Percentiles rank a stretch among this genome's conserved stretches.
Evolutionary conservation across 352 stramenopile genomes (phyloP).

Genomic region (Phytopythium oedochilum): DNA sequence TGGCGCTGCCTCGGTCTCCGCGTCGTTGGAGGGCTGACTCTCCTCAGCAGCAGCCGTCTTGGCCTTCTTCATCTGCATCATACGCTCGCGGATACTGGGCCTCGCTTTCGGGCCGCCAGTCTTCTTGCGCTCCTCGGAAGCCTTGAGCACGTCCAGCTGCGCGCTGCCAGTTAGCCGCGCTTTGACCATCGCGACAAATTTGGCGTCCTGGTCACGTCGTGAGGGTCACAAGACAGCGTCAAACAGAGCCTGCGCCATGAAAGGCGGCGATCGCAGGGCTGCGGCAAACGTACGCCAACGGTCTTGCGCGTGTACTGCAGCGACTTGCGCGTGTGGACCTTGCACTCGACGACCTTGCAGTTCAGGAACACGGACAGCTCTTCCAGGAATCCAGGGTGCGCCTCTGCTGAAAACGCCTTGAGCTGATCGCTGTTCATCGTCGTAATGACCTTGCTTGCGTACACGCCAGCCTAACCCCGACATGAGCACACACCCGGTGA

Average conservation of each 20-base stretch:
- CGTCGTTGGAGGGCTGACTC: constrained; percentile 21
- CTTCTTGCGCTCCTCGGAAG: constrained; percentile 41
- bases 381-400: constrained; percentile 38
- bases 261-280: too few relatives aligned
- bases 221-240: not conserved
- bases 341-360: constrained; percentile 73
- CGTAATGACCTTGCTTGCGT: constrained; percentile 46
- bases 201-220: constrained; percentile 24
- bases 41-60: constrained; percentile 23
- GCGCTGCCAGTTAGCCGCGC: constrained; percentile 42
- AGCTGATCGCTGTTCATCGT: constrained; percentile 35
- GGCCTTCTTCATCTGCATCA: constrained; percentile 47
- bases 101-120: constrained; percentile 10
- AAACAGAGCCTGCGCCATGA: too few relatives aligned
- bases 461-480: constrained; percentile 45
- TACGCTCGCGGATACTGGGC: constrained; percentile 44
- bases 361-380: constrained; percentile 55
- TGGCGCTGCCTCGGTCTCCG: constrained; percentile 18
- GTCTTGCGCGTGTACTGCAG: constrained; percentile 43
- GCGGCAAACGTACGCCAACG: constrained; percentile 33
- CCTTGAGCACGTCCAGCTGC: constrained; percentile 61
- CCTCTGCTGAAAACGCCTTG: constrained; percentile 35
- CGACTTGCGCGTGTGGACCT: constrained; percentile 38
- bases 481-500: not conserved
- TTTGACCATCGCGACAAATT: constrained; percentile 57